Evolutionary conservation across 345 rosid genomes (phyloP).

Genomic region (Limnanthes douglasii): DNA sequence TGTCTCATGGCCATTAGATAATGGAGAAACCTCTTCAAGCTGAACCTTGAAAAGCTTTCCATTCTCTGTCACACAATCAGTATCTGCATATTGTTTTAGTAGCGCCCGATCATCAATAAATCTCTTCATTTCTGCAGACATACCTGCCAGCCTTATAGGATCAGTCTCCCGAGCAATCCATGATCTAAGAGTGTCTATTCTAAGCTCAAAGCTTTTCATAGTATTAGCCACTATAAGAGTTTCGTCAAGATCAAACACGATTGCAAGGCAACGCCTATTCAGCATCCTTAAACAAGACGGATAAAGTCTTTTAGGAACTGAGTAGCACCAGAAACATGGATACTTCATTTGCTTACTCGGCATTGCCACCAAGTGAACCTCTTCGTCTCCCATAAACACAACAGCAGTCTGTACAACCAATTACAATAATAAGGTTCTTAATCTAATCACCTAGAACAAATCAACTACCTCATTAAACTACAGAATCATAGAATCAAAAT

Average conservation of each 20-base stretch:
- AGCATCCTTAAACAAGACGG: slow-evolving; percentile 71
- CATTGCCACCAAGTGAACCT: slow-evolving; percentile 96
- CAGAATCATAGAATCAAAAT: background rate
- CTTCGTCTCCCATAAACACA: slow-evolving; percentile 66
- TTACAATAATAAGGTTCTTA: too few species aligned
- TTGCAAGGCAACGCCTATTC: slow-evolving; percentile 69
- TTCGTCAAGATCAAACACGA: slow-evolving; percentile 95
- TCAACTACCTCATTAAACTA: slow-evolving; percentile 1
- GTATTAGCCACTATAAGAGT: slow-evolving; percentile 94
- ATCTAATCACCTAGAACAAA: too few species aligned
- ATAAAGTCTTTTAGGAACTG: slow-evolving; percentile 55
- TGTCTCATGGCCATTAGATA: slow-evolving; percentile 51
- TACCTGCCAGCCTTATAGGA: slow-evolving; percentile 42
- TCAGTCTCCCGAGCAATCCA: slow-evolving; percentile 83
- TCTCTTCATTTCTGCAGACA: slow-evolving; percentile 69
- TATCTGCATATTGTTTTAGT: slow-evolving; percentile 76
- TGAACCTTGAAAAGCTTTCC: slow-evolving; percentile 67
- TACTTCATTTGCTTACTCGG: slow-evolving; percentile 96
- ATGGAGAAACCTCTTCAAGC: slow-evolving; percentile 54
- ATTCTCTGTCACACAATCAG: slow-evolving; percentile 49
- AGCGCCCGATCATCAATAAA: slow-evolving; percentile 58
- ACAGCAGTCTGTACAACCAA: slow-evolving; percentile 56
- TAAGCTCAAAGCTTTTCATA: slow-evolving; percentile 89
- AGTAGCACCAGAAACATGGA: slow-evolving; percentile 96
- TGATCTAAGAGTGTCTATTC: slow-evolving; percentile 54